These are phyloP conservation scores for Pyricularia pennisetigena DNA, from an alignment of 2,329 filamentous ascomycete species.

Conservation along the genomic window DNA sequence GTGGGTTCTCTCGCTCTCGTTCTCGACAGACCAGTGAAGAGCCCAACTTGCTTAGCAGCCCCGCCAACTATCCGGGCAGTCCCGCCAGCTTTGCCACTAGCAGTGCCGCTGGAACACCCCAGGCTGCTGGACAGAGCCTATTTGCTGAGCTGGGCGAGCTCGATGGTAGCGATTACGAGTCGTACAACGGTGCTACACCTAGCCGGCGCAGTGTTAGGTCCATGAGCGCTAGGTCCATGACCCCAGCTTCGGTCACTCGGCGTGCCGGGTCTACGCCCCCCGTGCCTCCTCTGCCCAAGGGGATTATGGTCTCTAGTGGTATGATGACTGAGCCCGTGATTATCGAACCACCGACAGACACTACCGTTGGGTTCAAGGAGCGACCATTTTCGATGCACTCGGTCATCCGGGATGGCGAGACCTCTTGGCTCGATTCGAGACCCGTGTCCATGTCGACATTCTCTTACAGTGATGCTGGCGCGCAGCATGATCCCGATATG, in stretches of 20 bases:
- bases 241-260: conserved; percentile 35
- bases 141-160: conserved; percentile 85
- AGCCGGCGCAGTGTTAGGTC: conserved; percentile 36
- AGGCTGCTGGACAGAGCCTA: conserved; percentile 58
- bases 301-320: conserved; percentile 48
- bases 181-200: conserved; percentile 42
- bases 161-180: conserved; percentile 64
- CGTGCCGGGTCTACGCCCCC: conserved; percentile 32
- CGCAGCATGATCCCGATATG: conserved; percentile 40
- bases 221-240: conserved; percentile 32
- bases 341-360: conserved; percentile 17
- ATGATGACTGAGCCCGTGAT: conserved; percentile 52
- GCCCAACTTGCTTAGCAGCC: conserved; percentile 46
- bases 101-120: conserved; percentile 37
- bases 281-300: conserved; percentile 38
- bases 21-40: conserved; percentile 54
- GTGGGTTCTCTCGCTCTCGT: conserved; percentile 41
- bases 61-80: conserved; percentile 41
- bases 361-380: conserved; percentile 12
- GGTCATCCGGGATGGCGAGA: conserved; percentile 19
- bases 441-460: conserved; percentile 34
- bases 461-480: conserved; percentile 42
- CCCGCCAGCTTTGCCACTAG: conserved; percentile 39
- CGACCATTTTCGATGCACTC: conserved; percentile 33
- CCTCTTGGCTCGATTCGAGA: conserved; percentile 22